phyloP scores from a whole-genome alignment of 169 alveolate genomes.

The Cryptosporidium viatorum region DNA sequence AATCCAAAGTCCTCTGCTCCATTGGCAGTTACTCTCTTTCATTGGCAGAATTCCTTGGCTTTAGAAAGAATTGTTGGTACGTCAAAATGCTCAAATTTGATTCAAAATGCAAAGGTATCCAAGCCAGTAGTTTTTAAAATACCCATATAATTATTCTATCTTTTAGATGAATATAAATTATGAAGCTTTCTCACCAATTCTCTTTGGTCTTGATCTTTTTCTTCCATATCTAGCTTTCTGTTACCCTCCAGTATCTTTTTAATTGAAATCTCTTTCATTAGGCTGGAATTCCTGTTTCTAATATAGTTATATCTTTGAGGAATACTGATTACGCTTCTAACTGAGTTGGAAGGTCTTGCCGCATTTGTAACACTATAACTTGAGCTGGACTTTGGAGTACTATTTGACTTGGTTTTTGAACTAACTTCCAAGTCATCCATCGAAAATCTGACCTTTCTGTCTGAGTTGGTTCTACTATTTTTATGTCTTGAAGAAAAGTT shows the following conservation, averaged over 20 bases:
- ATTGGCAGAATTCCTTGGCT: slow-evolving; percentile 60
- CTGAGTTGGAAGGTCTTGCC: neutral
- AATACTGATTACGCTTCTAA: slow-evolving; percentile 6
- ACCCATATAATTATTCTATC: neutral
- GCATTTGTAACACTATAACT: neutral
- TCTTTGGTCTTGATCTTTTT: slow-evolving; percentile 44
- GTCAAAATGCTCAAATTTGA: slow-evolving; percentile 35
- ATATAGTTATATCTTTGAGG: slow-evolving; percentile 70
- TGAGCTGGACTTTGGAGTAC: neutral
- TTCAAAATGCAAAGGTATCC: slow-evolving; percentile 22
- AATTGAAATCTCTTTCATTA: slow-evolving; percentile 62
- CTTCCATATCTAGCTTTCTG: slow-evolving; percentile 30
- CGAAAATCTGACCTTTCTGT: slow-evolving; percentile 55
- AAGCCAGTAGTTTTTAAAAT: slow-evolving; percentile 43
- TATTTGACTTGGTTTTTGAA: neutral
- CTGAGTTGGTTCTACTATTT: neutral
- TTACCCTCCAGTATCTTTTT: slow-evolving; percentile 32
- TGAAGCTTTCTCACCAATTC: slow-evolving; percentile 52
- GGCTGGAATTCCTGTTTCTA: slow-evolving; percentile 53
- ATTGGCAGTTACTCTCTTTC: slow-evolving; percentile 42
- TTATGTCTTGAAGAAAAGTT: neutral
- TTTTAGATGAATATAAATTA: slow-evolving; percentile 18
- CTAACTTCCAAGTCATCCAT: neutral
- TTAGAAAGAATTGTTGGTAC: slow-evolving; percentile 74
- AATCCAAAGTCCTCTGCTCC: slow-evolving; percentile 14